Base-by-base conservation (phyloP, 345 rosid species). In the Sonneratia caseolaris region DNA sequence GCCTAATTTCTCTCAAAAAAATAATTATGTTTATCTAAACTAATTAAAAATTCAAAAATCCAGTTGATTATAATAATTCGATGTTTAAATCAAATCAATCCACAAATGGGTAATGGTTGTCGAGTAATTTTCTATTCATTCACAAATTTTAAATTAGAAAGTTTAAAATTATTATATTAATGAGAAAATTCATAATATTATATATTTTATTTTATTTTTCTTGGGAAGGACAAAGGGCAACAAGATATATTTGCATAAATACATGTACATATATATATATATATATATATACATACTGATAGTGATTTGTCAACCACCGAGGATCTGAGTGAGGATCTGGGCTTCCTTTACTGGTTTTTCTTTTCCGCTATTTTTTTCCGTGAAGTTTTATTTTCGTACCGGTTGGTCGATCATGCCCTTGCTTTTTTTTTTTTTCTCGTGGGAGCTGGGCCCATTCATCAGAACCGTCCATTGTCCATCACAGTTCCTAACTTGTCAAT, bases 281-380 rank as follows among this genome's bases (percentile, higher is more conserved):
- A 47, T 47, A 47, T 47, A 37, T 55, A 55, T 4, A 35, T 42
- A 3, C 2, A 74, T 69, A 71, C 64, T 75, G 87, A 82, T 47
- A 45, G 81, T 74, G 87, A 84, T 79, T 76, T 80, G 71, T 76
- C 81, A 84, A 80, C 87, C 70, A 78, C 81, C 38, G 18, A 62
- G 37, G 19, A 11, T 62, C 38, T 35, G 66, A 53, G 22, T 18
- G 2, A 42, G 45, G 45, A 5, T 0, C 2, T 42, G 7, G 7
- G 7, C 45, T 42, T 42, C 45, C 9, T 64, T 62, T 24, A 21
- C 15, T 59, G 14, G 35, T 24, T 38, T 11, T 70, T n/a, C 21
- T 19, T 70, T 13, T 27, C 32, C 8, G 18, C 3, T 3, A 16
- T 53, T 53, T 53, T 55, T 55, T 4, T 19, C 32, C 32, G 3